Conservation (phyloP, 805 yeast genomes). For the Lipomyces chichibuensis region DNA sequence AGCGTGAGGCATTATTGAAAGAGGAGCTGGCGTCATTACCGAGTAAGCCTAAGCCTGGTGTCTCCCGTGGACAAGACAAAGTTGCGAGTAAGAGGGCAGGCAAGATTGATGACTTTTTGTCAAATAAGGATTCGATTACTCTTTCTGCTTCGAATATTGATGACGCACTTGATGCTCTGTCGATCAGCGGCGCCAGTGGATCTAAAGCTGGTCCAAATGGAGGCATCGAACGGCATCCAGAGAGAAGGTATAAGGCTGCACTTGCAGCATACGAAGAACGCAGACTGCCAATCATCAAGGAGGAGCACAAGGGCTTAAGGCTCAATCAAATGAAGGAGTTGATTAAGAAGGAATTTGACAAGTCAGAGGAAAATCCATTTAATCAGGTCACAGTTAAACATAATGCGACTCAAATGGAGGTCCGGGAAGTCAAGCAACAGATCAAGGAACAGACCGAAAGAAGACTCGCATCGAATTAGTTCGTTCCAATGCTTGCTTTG, state of each 20-base stretch:
- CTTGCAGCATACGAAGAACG: conserved; percentile 68
- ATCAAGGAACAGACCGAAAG: conserved; percentile 56
- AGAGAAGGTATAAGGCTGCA: conserved; percentile 85
- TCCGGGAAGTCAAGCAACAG: conserved; percentile 51
- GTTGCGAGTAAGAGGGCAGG: conserved; percentile 63
- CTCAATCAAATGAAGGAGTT: conserved; percentile 76
- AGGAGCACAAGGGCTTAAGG: conserved; percentile 79
- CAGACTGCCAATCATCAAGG: conserved; percentile 69
- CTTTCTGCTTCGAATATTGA: conserved; percentile 72
- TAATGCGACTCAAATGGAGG: conserved; percentile 63
- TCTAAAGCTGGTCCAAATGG: conserved; percentile 22
- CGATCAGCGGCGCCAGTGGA: conserved; percentile 56
- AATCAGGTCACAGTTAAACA: conserved; percentile 69
- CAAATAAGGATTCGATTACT: conserved; percentile 50
- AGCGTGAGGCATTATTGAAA: conserved; percentile 66
- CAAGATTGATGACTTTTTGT: conserved; percentile 69
- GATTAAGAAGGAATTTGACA: conserved; percentile 77
- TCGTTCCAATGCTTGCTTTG: background rate
- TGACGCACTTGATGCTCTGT: conserved; percentile 74
- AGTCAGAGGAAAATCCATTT: conserved; percentile 80
- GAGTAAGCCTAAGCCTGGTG: conserved; percentile 51
- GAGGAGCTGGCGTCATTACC: conserved; percentile 70
- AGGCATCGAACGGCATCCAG: conserved; percentile 83
- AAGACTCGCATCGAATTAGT: conserved; percentile 35
- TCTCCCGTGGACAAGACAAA: conserved; percentile 66